Evolutionary conservation across 495 filamentous ascomycete species (phyloP), one percentile per base, ranked within the genome.

Genomic region (Neurospora tetrasperma): DNA sequence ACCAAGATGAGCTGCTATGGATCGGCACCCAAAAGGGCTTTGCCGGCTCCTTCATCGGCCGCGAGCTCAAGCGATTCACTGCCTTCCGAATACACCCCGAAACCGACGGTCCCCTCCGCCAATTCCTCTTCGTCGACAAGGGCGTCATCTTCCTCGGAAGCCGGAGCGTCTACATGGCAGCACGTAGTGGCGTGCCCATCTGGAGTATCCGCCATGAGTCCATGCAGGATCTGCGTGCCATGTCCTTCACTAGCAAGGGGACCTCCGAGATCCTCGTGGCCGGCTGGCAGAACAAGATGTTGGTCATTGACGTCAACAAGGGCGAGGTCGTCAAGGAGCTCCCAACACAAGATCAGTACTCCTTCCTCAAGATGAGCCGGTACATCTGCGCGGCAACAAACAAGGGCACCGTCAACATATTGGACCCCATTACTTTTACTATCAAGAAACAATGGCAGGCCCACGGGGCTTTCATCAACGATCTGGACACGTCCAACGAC

Each of bases 401-500:
- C 69, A 90, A 86, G n/a, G 96, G 96, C 12, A 87, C 89, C 9
- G 89, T 98, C 27, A 90, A 98, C 79, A 88, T 98, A 4, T 82
- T 99, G 18, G 95, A 97, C 81, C 87, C 94, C 11, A 81, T 86
- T 40, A 91, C 87, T 70, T 91, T 98, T 73, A 86, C 88, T 42
- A 83, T 96, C 16, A 84, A 94, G 68, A 97, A 94, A 77, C 87
- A 88, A 16, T 98, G 95, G 92, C 92, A 93, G 74, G 93, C 94
- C 6, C 94, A 98, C 74, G 86, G 88, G 4, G 90, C 92, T 4
- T 88, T 87, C 35, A 92, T 98, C 75, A 95, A 92, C 78, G 94
- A 98, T 78, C 97, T 99, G 92, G 95, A 98, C 82, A 93, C 93
- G 8, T 91, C 94, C 71, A 91, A 93, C 74, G 94, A 97, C 77